Evolutionary conservation across 129 eudicot genomes (phyloP), one percentile per base, ranked within the genome.

Genomic region (Flaveria ramosissima): DNA sequence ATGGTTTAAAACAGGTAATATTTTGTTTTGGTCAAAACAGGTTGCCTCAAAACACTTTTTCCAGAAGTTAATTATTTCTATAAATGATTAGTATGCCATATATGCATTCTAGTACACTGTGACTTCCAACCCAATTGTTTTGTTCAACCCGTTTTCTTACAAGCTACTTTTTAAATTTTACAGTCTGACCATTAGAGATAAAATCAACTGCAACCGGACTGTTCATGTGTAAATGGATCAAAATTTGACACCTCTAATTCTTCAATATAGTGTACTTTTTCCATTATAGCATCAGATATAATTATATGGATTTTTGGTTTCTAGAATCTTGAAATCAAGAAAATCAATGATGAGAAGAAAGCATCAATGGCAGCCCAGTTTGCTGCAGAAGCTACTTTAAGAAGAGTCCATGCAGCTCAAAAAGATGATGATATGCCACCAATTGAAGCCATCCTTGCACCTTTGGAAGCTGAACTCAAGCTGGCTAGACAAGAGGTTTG

Each of bases 391-490:
- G 96, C 96, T 66, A 92, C 97, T 68, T 86, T 89, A 77, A 79
- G 97, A 56, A 85, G 96, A 75, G 97, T 92, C 66, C 97, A 89
- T 82, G 97, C 96, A 65, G 97, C 88, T 76, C 96, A 92, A 71
- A 92, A 92, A 73, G 96, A 92, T 66, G 97, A 92, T 82, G 97
- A 92, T 68, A 92, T 92, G 97, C 97, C 97, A 74, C 97, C 97
- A 56, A 92, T 92, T 55, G 97, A 92, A 83, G 97, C 97, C 27
- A 92, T 92, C 52, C 88, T 92, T 80, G 97, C 96, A 78, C 97
- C 97, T 20, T 73, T 92, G 84, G 96, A 89, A 84, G 97, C 97
- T 60, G 97, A 92, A 77, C 96, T 89, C 62, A 92, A 92, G 85
- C 85, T 89, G 81, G 92, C 97, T 12, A 85, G 96, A 30, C 97